Evolutionary conservation across 306 rosid genomes (phyloP).

Genomic region (Cucumis cinereus): DNA sequence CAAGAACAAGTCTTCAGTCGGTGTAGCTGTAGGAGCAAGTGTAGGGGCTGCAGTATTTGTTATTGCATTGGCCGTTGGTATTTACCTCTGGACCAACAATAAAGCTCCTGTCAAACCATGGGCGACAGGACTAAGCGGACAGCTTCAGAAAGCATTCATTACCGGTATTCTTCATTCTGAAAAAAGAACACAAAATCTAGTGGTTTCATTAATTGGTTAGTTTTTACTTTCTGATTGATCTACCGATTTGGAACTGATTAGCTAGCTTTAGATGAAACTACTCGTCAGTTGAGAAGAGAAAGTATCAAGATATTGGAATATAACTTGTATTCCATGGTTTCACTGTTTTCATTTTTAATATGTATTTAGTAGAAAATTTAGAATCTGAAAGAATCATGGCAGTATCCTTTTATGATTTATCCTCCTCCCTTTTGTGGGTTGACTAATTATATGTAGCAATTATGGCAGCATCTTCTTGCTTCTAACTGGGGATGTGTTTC

Average conservation of each 20-base stretch:
- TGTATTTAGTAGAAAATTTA: background rate
- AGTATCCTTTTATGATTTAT: background rate
- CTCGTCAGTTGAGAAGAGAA: background rate
- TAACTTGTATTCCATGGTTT: background rate
- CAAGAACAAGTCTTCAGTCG: background rate
- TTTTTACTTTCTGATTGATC: background rate
- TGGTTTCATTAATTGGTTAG: background rate
- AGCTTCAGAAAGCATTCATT: constrained; percentile 91
- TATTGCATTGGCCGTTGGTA: constrained; percentile 17
- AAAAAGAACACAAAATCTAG: background rate
- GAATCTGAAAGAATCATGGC: background rate
- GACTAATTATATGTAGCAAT: background rate
- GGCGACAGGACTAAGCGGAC: constrained; percentile 94
- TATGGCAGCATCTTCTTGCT: background rate
- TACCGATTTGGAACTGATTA: background rate
- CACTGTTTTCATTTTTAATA: background rate
- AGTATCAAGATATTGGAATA: background rate
- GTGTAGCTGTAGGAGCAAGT: constrained; percentile 33
- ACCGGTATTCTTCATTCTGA: constrained; percentile 44
- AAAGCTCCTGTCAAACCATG: constrained; percentile 89
- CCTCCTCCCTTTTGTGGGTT: background rate
- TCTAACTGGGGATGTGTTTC: background rate
- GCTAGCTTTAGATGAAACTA: background rate
- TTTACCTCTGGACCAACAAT: constrained; percentile 39
- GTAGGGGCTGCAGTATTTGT: constrained; percentile 31